Conservation (phyloP, 306 rosid genomes). For the Medicago ruthenica region DNA sequence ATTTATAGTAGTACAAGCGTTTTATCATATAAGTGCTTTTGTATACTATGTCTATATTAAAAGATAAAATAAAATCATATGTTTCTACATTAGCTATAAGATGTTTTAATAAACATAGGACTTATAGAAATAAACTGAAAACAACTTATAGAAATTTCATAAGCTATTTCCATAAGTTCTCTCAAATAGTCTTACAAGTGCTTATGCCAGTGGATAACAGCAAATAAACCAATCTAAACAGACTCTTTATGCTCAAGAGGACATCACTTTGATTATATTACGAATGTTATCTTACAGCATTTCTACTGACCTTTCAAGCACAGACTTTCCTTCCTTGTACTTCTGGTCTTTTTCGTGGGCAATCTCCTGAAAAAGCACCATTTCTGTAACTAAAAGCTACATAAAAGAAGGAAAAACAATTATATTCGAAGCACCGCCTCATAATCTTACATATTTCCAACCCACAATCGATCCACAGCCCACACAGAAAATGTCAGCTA, state of each 20-base stretch:
- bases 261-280: slow-evolving; percentile 35
- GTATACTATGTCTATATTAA: neutral
- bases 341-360: slow-evolving; percentile 65
- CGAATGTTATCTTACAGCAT: slow-evolving; percentile 38
- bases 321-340: slow-evolving; percentile 80
- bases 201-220: neutral
- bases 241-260: neutral
- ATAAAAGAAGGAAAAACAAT: slow-evolving; percentile 39
- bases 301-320: slow-evolving; percentile 73
- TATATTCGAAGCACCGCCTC: slow-evolving; percentile 43
- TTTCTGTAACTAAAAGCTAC: slow-evolving; percentile 45
- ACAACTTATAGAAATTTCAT: neutral
- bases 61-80: neutral
- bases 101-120: neutral
- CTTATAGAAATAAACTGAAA: neutral
- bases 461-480: slow-evolving; percentile 93
- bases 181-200: neutral
- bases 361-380: slow-evolving; percentile 61
- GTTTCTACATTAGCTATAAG: neutral
- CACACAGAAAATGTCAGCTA: slow-evolving; percentile 90
- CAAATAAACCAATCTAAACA: neutral
- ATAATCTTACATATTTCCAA: slow-evolving; percentile 89
- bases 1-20: no score
- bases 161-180: neutral
- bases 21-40: neutral